Conservation (phyloP, 306 rosid species). For the Cucurbita ficifolia region DNA sequence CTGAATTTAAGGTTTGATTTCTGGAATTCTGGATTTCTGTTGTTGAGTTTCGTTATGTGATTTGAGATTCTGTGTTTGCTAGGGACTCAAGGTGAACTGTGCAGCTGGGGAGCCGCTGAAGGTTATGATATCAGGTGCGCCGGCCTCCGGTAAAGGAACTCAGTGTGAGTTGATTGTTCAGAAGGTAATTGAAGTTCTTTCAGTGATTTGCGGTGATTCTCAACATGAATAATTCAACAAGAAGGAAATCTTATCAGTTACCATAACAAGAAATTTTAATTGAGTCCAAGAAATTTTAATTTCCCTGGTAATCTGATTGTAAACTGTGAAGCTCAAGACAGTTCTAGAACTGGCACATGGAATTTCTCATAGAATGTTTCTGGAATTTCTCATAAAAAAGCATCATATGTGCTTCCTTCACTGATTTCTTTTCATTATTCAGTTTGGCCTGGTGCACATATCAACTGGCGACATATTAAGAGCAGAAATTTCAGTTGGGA, state of each 20-base stretch:
- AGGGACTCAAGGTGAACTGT: constrained; percentile 45
- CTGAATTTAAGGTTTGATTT: constrained; percentile 27
- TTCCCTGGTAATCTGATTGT: neutral
- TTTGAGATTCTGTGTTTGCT: neutral
- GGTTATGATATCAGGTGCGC: constrained; percentile 93
- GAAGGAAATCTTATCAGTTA: neutral
- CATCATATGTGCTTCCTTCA: neutral
- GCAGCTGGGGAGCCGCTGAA: constrained; percentile 50
- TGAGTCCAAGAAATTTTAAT: neutral
- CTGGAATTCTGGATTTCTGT: neutral
- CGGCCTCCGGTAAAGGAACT: constrained; percentile 94
- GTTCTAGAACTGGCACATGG: neutral
- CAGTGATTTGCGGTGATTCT: neutral
- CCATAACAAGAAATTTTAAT: neutral
- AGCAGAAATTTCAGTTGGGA: constrained; percentile 68
- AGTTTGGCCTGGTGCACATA: constrained; percentile 90
- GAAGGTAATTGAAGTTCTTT: constrained; percentile 27
- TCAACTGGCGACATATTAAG: constrained; percentile 90
- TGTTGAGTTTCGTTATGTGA: neutral
- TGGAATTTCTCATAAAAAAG: neutral
- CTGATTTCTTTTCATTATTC: constrained; percentile 19
- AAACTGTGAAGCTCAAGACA: neutral
- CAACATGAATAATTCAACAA: neutral
- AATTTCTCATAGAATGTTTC: neutral
- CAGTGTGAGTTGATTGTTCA: constrained; percentile 77